A percentile compares a stretch with the other conserved stretches of the same genome.
Evolutionary conservation across 2,329 filamentous ascomycete genomes (phyloP).

Genomic region (Albifimbria verrucaria): DNA sequence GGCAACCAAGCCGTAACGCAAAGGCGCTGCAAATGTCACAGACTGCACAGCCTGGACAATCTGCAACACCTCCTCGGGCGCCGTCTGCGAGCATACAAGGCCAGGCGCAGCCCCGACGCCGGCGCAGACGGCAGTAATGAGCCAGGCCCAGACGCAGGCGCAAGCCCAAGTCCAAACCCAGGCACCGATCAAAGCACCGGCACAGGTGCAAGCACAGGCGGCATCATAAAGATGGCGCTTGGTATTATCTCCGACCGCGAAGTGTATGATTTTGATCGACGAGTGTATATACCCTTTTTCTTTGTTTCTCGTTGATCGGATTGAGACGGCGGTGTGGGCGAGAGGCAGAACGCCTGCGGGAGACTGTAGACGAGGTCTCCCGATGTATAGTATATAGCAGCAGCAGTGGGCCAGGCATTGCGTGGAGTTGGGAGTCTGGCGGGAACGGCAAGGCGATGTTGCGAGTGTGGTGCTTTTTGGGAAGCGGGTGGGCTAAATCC

Average conservation of each 20-base stretch:
- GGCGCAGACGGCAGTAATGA: conserved; percentile 14
- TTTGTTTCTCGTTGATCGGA: conserved; percentile 7
- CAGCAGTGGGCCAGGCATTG: conserved; percentile 25
- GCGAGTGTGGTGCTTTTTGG: neutral
- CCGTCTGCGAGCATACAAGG: neutral
- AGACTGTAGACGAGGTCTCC: neutral
- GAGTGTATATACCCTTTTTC: conserved; percentile 13
- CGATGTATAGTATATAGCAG: conserved; percentile 6
- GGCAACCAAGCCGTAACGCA: conserved; percentile 9
- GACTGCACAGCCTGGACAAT: neutral
- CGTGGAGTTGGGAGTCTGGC: conserved; percentile 33
- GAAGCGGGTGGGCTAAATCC: conserved; percentile 13
- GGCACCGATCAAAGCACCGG: conserved; percentile 11
- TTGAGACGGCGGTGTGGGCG: conserved; percentile 4
- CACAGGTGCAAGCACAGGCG: conserved; percentile 20
- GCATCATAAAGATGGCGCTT: conserved; percentile 15
- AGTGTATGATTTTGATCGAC: conserved; percentile 4
- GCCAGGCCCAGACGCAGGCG: conserved; percentile 6
- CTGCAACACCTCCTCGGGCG: neutral
- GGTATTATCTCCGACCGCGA: neutral
- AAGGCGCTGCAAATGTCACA: neutral
- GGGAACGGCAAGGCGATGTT: neutral
- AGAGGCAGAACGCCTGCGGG: neutral
- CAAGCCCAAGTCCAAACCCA: conserved; percentile 2
- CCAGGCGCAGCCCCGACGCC: conserved; percentile 14